Percentiles rank a stretch among this genome's conserved stretches.
phyloP scores from a whole-genome alignment of 1,139 yeast genomes.

The Pichia sp. region DNA sequence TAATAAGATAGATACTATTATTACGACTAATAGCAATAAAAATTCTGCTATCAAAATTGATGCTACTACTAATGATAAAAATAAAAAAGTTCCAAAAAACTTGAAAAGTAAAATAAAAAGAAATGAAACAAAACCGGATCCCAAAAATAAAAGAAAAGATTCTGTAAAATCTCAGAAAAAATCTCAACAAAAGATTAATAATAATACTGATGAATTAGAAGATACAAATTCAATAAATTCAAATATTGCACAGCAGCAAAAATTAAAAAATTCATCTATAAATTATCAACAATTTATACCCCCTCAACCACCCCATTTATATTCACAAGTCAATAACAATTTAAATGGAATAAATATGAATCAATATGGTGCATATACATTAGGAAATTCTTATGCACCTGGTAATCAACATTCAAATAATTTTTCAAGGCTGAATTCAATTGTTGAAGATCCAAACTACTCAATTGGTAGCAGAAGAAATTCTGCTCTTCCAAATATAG shows the following conservation, averaged over 20 bases:
- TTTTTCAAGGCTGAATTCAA: slow-evolving; percentile 20
- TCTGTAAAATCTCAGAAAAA: too few species aligned
- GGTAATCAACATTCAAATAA: neutral
- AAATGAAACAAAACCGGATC: too few species aligned
- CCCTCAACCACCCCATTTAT: neutral
- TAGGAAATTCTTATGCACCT: neutral
- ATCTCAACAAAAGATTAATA: too few species aligned
- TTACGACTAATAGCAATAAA: too few species aligned
- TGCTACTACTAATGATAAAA: too few species aligned
- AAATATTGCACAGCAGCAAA: neutral
- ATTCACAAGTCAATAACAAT: neutral
- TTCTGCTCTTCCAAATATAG: slow-evolving; percentile 16
- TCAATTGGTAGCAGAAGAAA: slow-evolving; percentile 21
- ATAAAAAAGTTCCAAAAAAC: too few species aligned
- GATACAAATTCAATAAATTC: neutral
- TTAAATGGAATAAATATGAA: neutral
- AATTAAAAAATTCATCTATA: neutral
- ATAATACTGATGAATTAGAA: too few species aligned
- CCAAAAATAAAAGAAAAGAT: too few species aligned
- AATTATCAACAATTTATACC: neutral
- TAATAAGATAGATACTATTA: too few species aligned
- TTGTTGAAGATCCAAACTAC: slow-evolving; percentile 22
- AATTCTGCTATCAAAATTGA: too few species aligned
- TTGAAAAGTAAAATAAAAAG: neutral
- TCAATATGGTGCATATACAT: neutral